phyloP scores from a whole-genome alignment of 164 flowering plant genomes.

The Stephania japonica region DNA sequence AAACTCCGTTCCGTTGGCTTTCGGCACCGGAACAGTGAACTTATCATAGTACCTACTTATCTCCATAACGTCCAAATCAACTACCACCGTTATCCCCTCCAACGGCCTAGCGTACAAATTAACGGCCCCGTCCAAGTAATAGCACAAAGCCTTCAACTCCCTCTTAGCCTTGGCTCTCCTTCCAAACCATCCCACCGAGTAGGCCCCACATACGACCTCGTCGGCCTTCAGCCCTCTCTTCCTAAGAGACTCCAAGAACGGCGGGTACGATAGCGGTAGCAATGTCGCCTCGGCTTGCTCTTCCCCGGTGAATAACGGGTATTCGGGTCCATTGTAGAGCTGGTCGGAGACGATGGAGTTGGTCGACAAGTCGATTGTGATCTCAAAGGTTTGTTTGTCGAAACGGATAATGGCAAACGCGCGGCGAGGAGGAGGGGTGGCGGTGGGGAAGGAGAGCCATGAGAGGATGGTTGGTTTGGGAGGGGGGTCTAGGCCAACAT shows the following conservation, averaged over 20 bases:
- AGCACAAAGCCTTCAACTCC: constrained; percentile 29
- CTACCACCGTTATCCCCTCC: constrained; percentile 40
- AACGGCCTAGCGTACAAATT: constrained; percentile 45
- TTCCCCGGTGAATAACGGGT: constrained; percentile 34
- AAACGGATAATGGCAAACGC: constrained; percentile 36
- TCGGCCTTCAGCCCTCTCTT: constrained; percentile 42
- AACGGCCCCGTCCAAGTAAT: constrained; percentile 29
- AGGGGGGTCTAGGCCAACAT: constrained; percentile 37
- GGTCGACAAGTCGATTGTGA: constrained; percentile 34
- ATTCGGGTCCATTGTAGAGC: constrained; percentile 33
- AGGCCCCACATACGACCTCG: constrained; percentile 30
- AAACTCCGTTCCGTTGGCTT: constrained; percentile 46
- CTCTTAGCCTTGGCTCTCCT: constrained; percentile 22
- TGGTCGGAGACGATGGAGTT: constrained; percentile 22
- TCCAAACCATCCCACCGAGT: constrained; percentile 52
- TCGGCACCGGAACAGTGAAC: constrained; percentile 32
- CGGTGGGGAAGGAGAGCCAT: constrained; percentile 21
- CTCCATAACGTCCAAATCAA: constrained; percentile 47
- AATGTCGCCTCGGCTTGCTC: constrained; percentile 30
- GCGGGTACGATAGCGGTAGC: constrained; percentile 26
- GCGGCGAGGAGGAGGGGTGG: constrained; percentile 31
- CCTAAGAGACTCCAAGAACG: constrained; percentile 20
- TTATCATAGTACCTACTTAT: constrained; percentile 33
- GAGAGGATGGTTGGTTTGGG: constrained; percentile 25
- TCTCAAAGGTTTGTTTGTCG: constrained; percentile 27